Base-by-base conservation (phyloP, 2,329 filamentous ascomycete genomes). In the Phialocephala sp. region DNA sequence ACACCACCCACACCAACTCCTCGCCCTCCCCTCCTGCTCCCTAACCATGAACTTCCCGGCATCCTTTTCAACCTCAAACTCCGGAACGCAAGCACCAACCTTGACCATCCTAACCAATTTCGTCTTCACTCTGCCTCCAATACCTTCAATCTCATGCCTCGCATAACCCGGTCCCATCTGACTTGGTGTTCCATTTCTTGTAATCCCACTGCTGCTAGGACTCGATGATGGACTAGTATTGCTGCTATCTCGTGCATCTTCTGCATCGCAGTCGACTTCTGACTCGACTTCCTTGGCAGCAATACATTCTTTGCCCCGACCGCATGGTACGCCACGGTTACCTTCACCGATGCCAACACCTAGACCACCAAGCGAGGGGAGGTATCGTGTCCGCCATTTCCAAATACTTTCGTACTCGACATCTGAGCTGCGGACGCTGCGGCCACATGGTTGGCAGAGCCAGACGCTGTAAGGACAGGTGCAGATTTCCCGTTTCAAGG, bases 1-100 rank as follows among this genome's bases (percentile, higher is more conserved):
- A 77, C 94, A 98, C 94, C 94, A 97, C 0, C 91, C 92, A 77
- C 94, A 98, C 92, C 93, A 97, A 75, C 91, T 93, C 67, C 94
- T 85, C 64, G 88, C 83, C 58, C 80, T 78, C 0, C 92, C 91
- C 15, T 82, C 82, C 62, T 89, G 84, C 78, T 98, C 94, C 27
- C 90, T 81, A 18, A 84, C 83, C 32, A 97, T 80, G 70, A 91
- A 90, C 64, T 84, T 83, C 4, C 87, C 87, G 8, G 84, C 83
- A 41, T 85, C 85, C 63, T 86, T 84, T 78, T 96, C 92, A 74
- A 94, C 92, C 69, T 92, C 91, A 80, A 89, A 93, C 76, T 97
- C 92, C 68, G 91, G 90, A 14, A 97, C 94, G 68, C 90, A 92
- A 4, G 90, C 91, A 0, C 94, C 94, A 0, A 97, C 89, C 66